A percentile compares a stretch with the other conserved stretches of the same genome.
Conservation (phyloP, 805 yeast genomes). For the Candida saitoana region DNA sequence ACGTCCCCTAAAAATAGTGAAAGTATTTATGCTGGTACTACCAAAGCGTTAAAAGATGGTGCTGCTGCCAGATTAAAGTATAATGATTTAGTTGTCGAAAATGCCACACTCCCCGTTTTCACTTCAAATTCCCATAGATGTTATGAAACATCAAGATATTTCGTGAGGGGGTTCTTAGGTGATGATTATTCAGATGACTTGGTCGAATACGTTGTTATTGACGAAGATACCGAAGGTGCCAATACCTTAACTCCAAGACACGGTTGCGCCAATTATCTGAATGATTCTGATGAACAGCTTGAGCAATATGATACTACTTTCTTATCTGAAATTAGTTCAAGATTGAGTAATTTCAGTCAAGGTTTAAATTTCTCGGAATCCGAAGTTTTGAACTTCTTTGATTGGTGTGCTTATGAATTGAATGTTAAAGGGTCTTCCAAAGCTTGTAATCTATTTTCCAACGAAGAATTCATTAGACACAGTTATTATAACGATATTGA, state of each 20-base stretch:
- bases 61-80: slow-evolving; percentile 45
- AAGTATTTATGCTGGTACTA: slow-evolving; percentile 50
- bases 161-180: slow-evolving; percentile 59
- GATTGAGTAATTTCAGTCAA: slow-evolving; percentile 54
- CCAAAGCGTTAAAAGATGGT: slow-evolving; percentile 49
- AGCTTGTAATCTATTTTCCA: slow-evolving; percentile 65
- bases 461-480: slow-evolving; percentile 59
- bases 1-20: slow-evolving; percentile 42
- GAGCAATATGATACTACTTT: slow-evolving; percentile 36
- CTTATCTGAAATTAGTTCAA: slow-evolving; percentile 49
- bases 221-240: slow-evolving; percentile 52
- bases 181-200: slow-evolving; percentile 29
- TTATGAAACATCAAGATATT: slow-evolving; percentile 50
- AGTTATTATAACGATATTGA: slow-evolving; percentile 58
- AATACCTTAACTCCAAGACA: slow-evolving; percentile 55
- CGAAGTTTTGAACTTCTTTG: slow-evolving; percentile 53
- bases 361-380: slow-evolving; percentile 47
- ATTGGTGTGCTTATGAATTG: slow-evolving; percentile 71
- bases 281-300: slow-evolving; percentile 14
- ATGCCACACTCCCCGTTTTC: slow-evolving; percentile 45
- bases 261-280: slow-evolving; percentile 32
- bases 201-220: slow-evolving; percentile 36
- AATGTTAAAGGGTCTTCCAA: slow-evolving; percentile 65
- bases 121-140: slow-evolving; percentile 54
- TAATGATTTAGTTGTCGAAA: slow-evolving; percentile 38